Base-by-base conservation (phyloP, 2,329 filamentous ascomycete species). In the Colletotrichum limetticola region DNA sequence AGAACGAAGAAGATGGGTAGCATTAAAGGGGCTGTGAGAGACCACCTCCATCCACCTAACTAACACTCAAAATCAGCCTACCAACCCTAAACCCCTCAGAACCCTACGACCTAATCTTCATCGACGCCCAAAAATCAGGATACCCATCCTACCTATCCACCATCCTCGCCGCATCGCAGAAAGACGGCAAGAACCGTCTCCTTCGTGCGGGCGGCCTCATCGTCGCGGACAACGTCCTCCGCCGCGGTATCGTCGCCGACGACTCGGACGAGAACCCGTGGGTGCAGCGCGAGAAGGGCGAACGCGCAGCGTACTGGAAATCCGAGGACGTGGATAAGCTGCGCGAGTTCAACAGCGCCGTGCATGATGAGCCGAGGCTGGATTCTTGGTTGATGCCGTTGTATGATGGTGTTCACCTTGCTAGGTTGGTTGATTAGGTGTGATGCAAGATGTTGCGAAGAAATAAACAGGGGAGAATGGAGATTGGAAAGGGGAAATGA, bases 31-130 rank as follows among this genome's bases (percentile, higher is more conserved):
- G 6, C 9, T 8, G 22, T 14, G 2, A 52, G 11, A 32, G 12
- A 32, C 46, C 1, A n/a, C 22, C 19, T 30, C 28, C 16, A 14
- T 24, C 6, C 46, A 5, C 1, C 7, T 35, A n/a, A 26, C 63
- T 71, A n/a, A 72, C 58, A 56, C 19, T 5, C 4, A 14, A 66
- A 8, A 11, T 35, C 4, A 83, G 82, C 2, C 79, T 84, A 11
- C 76, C 78, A 7, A 68, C 76, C n/a, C 80, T 82, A 4, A 75
- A 83, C 72, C 75, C 79, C 70, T 68, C 78, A 46, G 78, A 84
- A 75, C 85, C 88, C 4, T 90, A 87, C 75, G 88, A 89, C 77
- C 79, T 89, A 57, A 82, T 89, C 77, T 89, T 89, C 77, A 83
- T 89, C 73, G 87, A 89, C 70, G 87, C 87, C 28, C 83, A 89